phyloP scores from a whole-genome alignment of 352 stramenopile genomes.

The Pythium brassicae region DNA sequence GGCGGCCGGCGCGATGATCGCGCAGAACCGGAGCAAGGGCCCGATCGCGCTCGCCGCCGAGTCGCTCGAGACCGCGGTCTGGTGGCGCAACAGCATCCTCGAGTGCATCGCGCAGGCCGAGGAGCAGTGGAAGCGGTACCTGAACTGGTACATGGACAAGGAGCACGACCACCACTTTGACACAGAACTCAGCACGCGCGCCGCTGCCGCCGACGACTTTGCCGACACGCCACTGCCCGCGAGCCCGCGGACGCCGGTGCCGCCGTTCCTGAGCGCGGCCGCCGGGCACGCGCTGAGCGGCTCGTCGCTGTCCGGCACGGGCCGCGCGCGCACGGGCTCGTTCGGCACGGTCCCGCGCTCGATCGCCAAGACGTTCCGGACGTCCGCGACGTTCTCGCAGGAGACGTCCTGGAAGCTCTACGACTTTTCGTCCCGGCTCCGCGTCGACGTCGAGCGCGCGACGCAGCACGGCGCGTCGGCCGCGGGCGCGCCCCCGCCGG shows the following conservation, averaged over 20 bases:
- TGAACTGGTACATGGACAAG: slow-evolving; percentile 86
- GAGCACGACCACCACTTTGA: slow-evolving; percentile 55
- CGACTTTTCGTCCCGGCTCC: slow-evolving; percentile 66
- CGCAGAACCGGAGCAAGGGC: slow-evolving; percentile 62
- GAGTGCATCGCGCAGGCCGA: slow-evolving; percentile 83
- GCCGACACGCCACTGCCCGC: slow-evolving; percentile 15
- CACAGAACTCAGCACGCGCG: too few species aligned
- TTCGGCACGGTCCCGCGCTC: slow-evolving; percentile 72
- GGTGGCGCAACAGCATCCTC: slow-evolving; percentile 83
- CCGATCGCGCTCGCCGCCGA: slow-evolving; percentile 76
- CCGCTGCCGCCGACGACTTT: slow-evolving; percentile 1
- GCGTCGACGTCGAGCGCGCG: slow-evolving; percentile 58
- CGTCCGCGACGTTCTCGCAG: slow-evolving; percentile 73
- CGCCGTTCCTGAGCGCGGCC: slow-evolving; percentile 3
- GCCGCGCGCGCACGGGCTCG: slow-evolving; percentile 46
- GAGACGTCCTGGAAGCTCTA: slow-evolving; percentile 74
- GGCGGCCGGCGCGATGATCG: slow-evolving; percentile 64
- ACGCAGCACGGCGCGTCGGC: slow-evolving; percentile 35
- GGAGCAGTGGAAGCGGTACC: slow-evolving; percentile 81
- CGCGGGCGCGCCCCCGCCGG: slow-evolving; percentile 35
- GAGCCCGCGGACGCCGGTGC: background rate
- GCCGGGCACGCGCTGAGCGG: slow-evolving; percentile 7
- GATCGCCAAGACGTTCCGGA: slow-evolving; percentile 75
- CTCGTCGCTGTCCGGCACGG: slow-evolving; percentile 16
- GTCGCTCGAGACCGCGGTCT: slow-evolving; percentile 77